phyloP scores from a whole-genome alignment of 306 rosid genomes.

The Begonia loranthoides region DNA sequence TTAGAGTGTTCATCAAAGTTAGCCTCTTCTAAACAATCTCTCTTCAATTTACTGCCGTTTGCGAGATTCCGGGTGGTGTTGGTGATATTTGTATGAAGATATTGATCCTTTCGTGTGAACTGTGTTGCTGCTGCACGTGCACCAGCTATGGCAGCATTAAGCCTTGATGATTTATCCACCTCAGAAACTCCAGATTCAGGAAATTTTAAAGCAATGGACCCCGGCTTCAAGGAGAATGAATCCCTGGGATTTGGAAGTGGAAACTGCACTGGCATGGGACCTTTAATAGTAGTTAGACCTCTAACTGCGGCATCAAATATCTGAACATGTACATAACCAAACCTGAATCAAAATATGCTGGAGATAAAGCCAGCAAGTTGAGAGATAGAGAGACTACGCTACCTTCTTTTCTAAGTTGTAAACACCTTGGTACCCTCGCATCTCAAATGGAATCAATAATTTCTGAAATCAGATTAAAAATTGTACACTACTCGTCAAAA shows the following conservation, averaged over 20 bases:
- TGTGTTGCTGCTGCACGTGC: constrained; percentile 81
- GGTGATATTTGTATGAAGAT: constrained; percentile 12
- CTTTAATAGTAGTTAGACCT: constrained; percentile 46
- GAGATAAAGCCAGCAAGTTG: not conserved
- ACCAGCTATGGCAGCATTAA: constrained; percentile 66
- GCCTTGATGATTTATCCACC: constrained; percentile 44
- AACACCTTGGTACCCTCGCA: constrained; percentile 91
- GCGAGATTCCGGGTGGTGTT: constrained; percentile 3
- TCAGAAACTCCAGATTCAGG: constrained; percentile 30
- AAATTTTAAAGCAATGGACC: constrained; percentile 26
- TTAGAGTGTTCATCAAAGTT: constrained; percentile 12
- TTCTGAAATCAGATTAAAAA: constrained; percentile 27
- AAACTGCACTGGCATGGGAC: constrained; percentile 61
- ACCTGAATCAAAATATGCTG: constrained; percentile 6
- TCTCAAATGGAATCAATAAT: constrained; percentile 85
- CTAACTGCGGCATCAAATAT: constrained; percentile 69
- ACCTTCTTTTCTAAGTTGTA: constrained; percentile 93
- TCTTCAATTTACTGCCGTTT: constrained; percentile 13
- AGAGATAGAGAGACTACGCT: not conserved
- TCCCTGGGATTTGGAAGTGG: constrained; percentile 68
- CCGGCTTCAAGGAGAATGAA: constrained; percentile 62
- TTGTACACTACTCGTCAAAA: not conserved
- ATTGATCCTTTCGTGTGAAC: constrained; percentile 48
- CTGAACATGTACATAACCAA: constrained; percentile 21
- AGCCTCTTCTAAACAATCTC: constrained; percentile 13